Evolutionary conservation across 345 rosid genomes (phyloP), one percentile per base, ranked within the genome.

Genomic region (Aquilaria sinensis): DNA sequence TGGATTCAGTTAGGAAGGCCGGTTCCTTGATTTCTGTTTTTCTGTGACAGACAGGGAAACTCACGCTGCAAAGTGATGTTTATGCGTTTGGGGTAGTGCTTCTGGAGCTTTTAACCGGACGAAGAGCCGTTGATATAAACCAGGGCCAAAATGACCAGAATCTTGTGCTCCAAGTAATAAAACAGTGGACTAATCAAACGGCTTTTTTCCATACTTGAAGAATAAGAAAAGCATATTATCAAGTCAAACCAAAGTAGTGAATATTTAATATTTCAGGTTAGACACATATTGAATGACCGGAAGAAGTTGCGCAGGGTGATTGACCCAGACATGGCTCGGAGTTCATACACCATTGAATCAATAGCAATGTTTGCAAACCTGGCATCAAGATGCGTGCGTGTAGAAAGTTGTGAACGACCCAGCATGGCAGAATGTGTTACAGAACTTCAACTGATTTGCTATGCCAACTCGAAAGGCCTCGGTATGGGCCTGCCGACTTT

Each of bases 61-160:
- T 93, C 71, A 93, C 98, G 54, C 73, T 93, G 76, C 94, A 88
- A 75, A 93, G 97, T 57, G 98, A 93, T 72, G 96, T 88, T 51
- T 93, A 93, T 68, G 98, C 98, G 75, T 93, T 90, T 63, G 97
- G 98, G 13, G 97, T 93, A 70, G 97, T 93, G 67, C 96, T 93
- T 60, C 76, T 93, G 43, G 98, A 93, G 77, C 92, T 90, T 70
- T 79, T 90, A 68, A 93, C 98, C 1, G 98, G 97, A 60, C 94
- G 98, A 47, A 80, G 97, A 78, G 98, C 98, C 2, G 82, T 93
- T 45, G 96, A 93, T 80, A 66, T 93, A 67, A 88, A 75, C 75
- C 96, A 87, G 71, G 98, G 89, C 29, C 84, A 85, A 62, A 80
- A 74, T 54, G 96, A 93, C 70, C 98, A 90, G 73, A 93, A 93